Base-by-base conservation (phyloP, 2,329 filamentous ascomycete species). In the Aschersonia sp. region DNA sequence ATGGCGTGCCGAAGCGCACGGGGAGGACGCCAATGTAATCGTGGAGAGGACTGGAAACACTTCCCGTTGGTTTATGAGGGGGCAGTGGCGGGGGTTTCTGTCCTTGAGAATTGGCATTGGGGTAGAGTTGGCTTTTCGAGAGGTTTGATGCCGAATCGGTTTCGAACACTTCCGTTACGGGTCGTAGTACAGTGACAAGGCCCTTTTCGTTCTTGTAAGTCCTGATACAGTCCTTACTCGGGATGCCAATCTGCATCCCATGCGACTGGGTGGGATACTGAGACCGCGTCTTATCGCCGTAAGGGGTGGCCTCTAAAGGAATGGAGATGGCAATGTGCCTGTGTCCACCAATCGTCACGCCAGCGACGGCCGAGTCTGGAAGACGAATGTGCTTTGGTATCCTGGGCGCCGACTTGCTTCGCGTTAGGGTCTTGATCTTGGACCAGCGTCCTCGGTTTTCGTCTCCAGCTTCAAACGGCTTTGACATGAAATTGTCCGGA, bases 261-360 rank as follows among this genome's bases (percentile, higher is more conserved):
- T 10, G 53, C 48, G 47, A 51, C 40, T 58, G 59, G 12, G 64
- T 55, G 9, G 63, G 62, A 48, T 65, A 63, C 49, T 67, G 63
- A 5, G 63, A 59, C 44, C 58, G 56, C 28, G 58, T 56, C 32
- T 52, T 54, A 38, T 54, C 51, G 3, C 63, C 65, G 43, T 72
- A 60, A 29, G 73, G 67, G 4, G 67, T 69, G 49, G 74, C 63
- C 52, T 76, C 68, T 9, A 72, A 50, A 1, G 77, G 77, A 43
- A 80, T 78, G 0, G 76, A 78, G 46, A 80, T 80, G 50, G 76
- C 74, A 52, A 81, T 79, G 54, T 80, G 73, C 4, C 73, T 67
- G 55, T 76, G 66, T 1, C 77, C 77, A 3, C 65, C 69, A 5
- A 60, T 72, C 0, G 75, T 80, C 38, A 62, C 72, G 5, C 74